Percentiles rank a stretch among this genome's conserved stretches.
Evolutionary conservation across 192 early-diverging fungal genomes (phyloP).

Genomic region (Geranomyces variabilis): DNA sequence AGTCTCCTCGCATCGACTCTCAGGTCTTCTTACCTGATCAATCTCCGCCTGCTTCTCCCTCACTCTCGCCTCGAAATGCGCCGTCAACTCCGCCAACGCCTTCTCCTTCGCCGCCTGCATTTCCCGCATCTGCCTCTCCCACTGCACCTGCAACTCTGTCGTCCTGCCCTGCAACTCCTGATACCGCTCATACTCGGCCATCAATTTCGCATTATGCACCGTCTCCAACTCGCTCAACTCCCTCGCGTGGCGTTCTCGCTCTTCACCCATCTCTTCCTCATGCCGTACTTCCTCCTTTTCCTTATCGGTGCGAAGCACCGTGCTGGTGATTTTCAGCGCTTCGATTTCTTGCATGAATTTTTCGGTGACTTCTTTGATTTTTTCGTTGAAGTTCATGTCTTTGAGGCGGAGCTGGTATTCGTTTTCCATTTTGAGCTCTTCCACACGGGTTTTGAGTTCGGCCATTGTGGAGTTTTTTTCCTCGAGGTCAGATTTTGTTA

Average conservation of each 20-base stretch:
- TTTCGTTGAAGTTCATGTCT: constrained; percentile 73
- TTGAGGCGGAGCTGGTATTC: constrained; percentile 68
- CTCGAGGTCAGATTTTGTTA: constrained; percentile 66
- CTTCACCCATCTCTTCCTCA: constrained; percentile 64
- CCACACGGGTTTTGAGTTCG: constrained; percentile 62
- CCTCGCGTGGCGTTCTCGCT: constrained; percentile 53
- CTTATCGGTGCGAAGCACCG: constrained; percentile 63
- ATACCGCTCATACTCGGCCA: constrained; percentile 67
- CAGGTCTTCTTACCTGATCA: constrained; percentile 42
- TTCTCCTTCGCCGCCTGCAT: constrained; percentile 55
- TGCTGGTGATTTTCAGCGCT: constrained; percentile 59
- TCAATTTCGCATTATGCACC: constrained; percentile 57
- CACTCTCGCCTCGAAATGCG: constrained; percentile 58
- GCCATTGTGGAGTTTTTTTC: constrained; percentile 61
- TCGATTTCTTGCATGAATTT: constrained; percentile 71
- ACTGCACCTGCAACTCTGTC: constrained; percentile 54
- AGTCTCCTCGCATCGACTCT: background rate
- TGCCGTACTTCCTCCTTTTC: constrained; percentile 66
- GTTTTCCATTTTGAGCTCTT: constrained; percentile 71
- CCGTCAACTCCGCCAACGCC: constrained; percentile 54
- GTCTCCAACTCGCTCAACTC: constrained; percentile 60
- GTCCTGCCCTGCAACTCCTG: constrained; percentile 58
- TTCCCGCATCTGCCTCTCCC: constrained; percentile 60
- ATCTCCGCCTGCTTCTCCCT: constrained; percentile 63
- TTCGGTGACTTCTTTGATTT: constrained; percentile 67